phyloP scores from a whole-genome alignment of 345 rosid species.

The Punica granatum region DNA sequence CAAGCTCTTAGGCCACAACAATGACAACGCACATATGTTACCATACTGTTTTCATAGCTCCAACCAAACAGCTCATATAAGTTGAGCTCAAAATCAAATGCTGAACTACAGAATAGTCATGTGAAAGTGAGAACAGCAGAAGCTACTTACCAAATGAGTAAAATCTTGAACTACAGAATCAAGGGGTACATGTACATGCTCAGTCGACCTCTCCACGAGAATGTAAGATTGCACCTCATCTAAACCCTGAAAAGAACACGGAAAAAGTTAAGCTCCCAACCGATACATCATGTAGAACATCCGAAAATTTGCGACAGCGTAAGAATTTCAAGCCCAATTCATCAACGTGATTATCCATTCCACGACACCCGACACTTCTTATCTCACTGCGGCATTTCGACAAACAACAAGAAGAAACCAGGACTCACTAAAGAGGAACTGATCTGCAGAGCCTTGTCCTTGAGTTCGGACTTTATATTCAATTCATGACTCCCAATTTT shows the following conservation, averaged over 20 bases:
- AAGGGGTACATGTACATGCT: conserved; percentile 23
- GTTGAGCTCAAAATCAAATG: background rate
- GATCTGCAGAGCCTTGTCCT: conserved; percentile 55
- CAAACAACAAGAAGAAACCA: background rate
- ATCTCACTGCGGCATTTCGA: background rate
- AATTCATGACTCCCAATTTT: conserved; percentile 53
- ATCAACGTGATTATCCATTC: background rate
- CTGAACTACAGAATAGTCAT: background rate
- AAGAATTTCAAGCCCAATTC: background rate
- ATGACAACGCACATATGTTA: background rate
- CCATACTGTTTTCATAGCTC: background rate
- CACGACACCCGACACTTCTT: background rate
- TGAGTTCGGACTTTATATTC: conserved; percentile 47
- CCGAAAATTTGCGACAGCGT: background rate
- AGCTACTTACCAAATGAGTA: conserved; percentile 51
- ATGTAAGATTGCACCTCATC: conserved; percentile 90
- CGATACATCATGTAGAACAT: background rate
- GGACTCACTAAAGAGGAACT: conserved; percentile 62
- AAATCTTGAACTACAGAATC: conserved; percentile 44
- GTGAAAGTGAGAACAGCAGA: conserved; percentile 4
- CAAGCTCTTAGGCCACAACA: background rate
- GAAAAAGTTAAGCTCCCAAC: background rate
- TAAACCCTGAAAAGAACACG: conserved; percentile 43
- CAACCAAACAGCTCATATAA: background rate
- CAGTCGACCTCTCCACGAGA: conserved; percentile 58